Percentiles rank a stretch among this genome's conserved stretches.
Evolutionary conservation across 2,329 filamentous ascomycete genomes (phyloP).

Genomic region (Hyphodiscus sp.): DNA sequence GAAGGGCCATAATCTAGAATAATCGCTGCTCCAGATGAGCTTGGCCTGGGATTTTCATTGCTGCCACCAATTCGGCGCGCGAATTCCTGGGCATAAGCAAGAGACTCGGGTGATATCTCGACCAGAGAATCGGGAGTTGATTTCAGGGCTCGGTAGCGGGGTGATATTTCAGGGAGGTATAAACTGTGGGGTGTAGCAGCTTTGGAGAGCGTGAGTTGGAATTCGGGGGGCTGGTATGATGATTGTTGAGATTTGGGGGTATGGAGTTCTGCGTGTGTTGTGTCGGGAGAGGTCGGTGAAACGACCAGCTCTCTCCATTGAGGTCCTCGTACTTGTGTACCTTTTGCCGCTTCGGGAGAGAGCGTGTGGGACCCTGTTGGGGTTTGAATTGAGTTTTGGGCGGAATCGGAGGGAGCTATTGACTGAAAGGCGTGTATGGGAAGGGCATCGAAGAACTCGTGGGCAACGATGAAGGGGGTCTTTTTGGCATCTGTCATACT

Average conservation of each 20-base stretch:
- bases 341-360: conserved; percentile 24
- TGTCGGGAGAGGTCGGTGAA: conserved; percentile 53
- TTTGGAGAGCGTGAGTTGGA: conserved; percentile 75
- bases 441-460: conserved; percentile 97
- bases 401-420: conserved; percentile 42
- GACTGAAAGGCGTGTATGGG: conserved; percentile 94
- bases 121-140: conserved; percentile 63
- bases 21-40: conserved; percentile 77
- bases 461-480: conserved; percentile 88
- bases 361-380: conserved; percentile 36
- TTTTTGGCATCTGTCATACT: conserved; percentile 50
- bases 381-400: conserved; percentile 32
- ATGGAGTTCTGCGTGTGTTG: conserved; percentile 47
- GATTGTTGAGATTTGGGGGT: conserved; percentile 46
- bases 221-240: conserved; percentile 60
- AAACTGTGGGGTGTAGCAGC: conserved; percentile 73
- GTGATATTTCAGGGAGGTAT: conserved; percentile 75
- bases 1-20: conserved; percentile 90
- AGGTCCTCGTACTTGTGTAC: conserved; percentile 32
- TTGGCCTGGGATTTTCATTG: conserved; percentile 44
- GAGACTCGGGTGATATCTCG: conserved; percentile 84
- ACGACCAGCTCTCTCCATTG: conserved; percentile 84
- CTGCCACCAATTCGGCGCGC: conserved; percentile 76
- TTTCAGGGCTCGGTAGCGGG: conserved; percentile 72
- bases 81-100: conserved; percentile 74